Conservation (phyloP, 257 asterid genomes). For the Solanum bulbocastanum region DNA sequence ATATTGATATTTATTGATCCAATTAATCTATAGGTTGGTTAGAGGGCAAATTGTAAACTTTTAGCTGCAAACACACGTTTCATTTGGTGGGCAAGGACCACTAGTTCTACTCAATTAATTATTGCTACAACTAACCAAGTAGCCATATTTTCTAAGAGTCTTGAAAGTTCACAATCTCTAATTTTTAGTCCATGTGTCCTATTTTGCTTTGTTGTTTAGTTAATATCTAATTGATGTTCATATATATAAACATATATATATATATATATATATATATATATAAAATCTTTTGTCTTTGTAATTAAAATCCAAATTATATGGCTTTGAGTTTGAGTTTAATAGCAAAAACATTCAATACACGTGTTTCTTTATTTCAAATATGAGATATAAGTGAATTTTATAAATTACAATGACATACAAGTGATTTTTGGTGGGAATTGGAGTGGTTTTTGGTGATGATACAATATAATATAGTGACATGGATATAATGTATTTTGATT, state of each 20-base stretch:
- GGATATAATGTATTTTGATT: too few species aligned
- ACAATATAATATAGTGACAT: too few species aligned
- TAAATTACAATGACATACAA: neutral
- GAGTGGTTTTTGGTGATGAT: too few species aligned
- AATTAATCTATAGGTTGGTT: neutral
- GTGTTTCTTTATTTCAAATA: neutral
- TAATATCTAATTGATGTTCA: neutral
- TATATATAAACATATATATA: too few species aligned
- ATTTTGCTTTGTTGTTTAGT: neutral
- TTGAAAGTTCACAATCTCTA: neutral
- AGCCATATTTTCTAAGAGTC: neutral
- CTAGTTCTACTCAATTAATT: neutral
- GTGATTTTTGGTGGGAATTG: neutral
- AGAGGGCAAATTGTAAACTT: neutral
- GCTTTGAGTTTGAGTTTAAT: neutral
- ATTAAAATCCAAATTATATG: too few species aligned
- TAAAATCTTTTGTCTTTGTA: too few species aligned
- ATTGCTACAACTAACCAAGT: neutral
- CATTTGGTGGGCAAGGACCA: neutral
- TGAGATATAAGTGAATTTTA: neutral
- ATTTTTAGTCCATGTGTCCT: neutral
- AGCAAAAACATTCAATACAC: neutral
- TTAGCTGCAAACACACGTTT: neutral
- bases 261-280: too few species aligned
- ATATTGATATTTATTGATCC: neutral